These are phyloP conservation scores for Tuber borchii DNA, from an alignment of 495 filamentous ascomycete genomes.

Conservation along the genomic window DNA sequence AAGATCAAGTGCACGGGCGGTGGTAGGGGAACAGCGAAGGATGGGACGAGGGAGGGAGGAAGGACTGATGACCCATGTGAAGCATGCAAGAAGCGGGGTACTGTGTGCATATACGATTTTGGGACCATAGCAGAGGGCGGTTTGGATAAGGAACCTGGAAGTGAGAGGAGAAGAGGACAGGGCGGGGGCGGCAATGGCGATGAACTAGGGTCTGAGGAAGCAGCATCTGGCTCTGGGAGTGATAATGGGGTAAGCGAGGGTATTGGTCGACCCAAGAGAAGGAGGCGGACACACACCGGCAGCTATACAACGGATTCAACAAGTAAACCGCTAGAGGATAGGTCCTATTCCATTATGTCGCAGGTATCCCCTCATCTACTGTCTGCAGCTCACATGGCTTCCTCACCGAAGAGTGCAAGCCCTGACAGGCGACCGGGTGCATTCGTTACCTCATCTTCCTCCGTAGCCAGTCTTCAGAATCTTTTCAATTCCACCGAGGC, in stretches of 20 bases:
- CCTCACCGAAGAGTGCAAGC: constrained; percentile 23
- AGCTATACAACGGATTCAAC: constrained; percentile 21
- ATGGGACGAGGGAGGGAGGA: constrained; percentile 34
- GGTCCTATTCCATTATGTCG: constrained; percentile 6
- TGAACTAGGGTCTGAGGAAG: constrained; percentile 33
- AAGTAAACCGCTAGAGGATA: constrained; percentile 18
- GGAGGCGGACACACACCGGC: constrained; percentile 24
- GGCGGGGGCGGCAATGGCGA: constrained; percentile 21
- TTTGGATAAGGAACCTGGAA: constrained; percentile 17
- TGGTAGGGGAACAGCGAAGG: constrained; percentile 30
- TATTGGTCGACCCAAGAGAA: constrained; percentile 30
- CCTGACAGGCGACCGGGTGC: constrained; percentile 7
- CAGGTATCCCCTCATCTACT: constrained; percentile 37
- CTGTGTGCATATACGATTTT: constrained; percentile 42
- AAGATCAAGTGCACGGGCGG: constrained; percentile 42
- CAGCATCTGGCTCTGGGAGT: constrained; percentile 21
- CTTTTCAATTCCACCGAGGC: constrained; percentile 26
- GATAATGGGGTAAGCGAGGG: constrained; percentile 10
- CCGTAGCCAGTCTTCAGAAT: constrained; percentile 18
- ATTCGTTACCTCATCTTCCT: constrained; percentile 9
- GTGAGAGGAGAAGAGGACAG: constrained; percentile 15
- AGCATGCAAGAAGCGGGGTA: constrained; percentile 40
- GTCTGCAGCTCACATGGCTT: constrained; percentile 33
- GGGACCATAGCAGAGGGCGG: constrained; percentile 23
- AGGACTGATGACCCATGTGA: constrained; percentile 40